A percentile compares a stretch with the other conserved stretches of the same genome.
phyloP scores from a whole-genome alignment of 2,329 filamentous ascomycete species.

The Ceratocystis diversiconidia region DNA sequence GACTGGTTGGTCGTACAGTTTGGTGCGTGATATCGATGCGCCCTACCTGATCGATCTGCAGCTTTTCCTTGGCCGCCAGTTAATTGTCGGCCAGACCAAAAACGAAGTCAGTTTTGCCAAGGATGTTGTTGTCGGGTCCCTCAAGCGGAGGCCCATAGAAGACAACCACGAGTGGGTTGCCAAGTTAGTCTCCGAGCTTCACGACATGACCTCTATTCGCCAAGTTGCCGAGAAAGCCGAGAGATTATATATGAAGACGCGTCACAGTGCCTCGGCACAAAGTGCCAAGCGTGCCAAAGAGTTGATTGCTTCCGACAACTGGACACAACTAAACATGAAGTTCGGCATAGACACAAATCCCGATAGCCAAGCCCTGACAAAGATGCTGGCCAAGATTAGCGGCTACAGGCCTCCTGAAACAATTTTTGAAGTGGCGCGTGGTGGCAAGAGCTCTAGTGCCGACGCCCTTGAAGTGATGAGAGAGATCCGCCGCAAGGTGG shows the following conservation, averaged over 20 bases:
- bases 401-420: constrained; percentile 83
- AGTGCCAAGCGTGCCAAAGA: constrained; percentile 80
- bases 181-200: constrained; percentile 60
- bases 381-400: constrained; percentile 79
- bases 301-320: constrained; percentile 53
- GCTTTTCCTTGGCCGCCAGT: constrained; percentile 74
- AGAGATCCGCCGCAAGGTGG: constrained; percentile 54
- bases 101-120: constrained; percentile 57
- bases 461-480: constrained; percentile 66
- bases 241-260: constrained; percentile 78
- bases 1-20: constrained; percentile 86
- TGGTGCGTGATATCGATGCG: constrained; percentile 74
- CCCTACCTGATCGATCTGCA: constrained; percentile 91
- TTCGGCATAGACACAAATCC: constrained; percentile 57
- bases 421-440: constrained; percentile 83
- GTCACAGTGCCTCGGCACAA: constrained; percentile 77
- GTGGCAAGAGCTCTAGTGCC: constrained; percentile 45
- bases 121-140: constrained; percentile 67
- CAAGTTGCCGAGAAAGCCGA: constrained; percentile 75
- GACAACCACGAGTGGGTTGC: constrained; percentile 67
- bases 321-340: constrained; percentile 63
- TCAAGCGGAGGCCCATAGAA: constrained; percentile 61
- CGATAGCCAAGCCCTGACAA: constrained; percentile 57
- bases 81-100: constrained; percentile 58
- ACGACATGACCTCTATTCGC: constrained; percentile 57